These are phyloP conservation scores for Trypanosoma mega DNA, from an alignment of 208 protist species.

Conservation along the genomic window DNA sequence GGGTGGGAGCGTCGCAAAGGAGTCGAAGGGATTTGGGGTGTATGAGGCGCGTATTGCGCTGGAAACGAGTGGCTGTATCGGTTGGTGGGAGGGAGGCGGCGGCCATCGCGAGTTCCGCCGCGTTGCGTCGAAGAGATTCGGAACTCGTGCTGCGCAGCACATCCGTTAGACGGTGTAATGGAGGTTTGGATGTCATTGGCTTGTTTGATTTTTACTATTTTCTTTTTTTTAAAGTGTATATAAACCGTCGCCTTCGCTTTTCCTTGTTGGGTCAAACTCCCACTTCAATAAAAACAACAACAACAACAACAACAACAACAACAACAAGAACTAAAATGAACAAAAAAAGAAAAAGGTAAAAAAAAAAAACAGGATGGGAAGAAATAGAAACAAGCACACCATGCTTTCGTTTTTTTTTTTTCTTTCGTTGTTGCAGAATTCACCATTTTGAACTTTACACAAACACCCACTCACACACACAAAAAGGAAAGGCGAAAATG, in stretches of 20 bases:
- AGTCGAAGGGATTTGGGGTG: slow-evolving; percentile 70
- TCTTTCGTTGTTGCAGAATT: too few relatives aligned
- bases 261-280: background rate
- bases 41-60: slow-evolving; percentile 80
- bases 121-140: slow-evolving; percentile 54
- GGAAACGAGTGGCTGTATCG: slow-evolving; percentile 67
- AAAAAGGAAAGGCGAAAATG: too few relatives aligned
- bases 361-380: too few relatives aligned
- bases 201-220: background rate
- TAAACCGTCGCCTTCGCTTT: background rate
- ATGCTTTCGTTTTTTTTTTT: too few relatives aligned
- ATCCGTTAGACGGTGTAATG: slow-evolving; percentile 61
- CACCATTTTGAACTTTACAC: too few relatives aligned
- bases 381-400: too few relatives aligned
- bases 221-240: slow-evolving; percentile 4
- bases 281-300: background rate
- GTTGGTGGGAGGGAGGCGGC: slow-evolving; percentile 46
- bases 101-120: slow-evolving; percentile 46
- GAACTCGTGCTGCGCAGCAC: slow-evolving; percentile 70
- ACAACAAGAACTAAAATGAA: too few relatives aligned
- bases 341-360: too few relatives aligned
- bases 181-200: slow-evolving; percentile 57
- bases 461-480: too few relatives aligned
- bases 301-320: too few relatives aligned
- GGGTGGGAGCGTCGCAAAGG: slow-evolving; percentile 29